Conservation (phyloP, 805 yeast species). For the Schwanniomyces occidentalis region DNA sequence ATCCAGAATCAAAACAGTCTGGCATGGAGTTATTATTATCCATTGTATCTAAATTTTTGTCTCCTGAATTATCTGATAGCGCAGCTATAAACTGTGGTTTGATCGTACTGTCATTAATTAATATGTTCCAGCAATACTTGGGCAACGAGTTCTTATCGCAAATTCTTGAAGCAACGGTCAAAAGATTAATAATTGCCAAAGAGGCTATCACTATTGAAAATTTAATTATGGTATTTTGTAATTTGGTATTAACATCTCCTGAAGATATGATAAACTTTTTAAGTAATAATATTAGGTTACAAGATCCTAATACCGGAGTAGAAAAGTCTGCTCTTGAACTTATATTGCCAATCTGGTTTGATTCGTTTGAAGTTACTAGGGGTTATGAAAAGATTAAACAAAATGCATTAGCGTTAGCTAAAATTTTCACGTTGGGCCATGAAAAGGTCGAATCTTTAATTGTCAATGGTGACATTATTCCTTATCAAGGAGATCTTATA, state of each 20-base stretch:
- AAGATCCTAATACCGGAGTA: constrained; percentile 20
- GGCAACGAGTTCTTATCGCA: constrained; percentile 45
- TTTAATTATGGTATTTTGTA: constrained; percentile 72
- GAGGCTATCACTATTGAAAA: constrained; percentile 77
- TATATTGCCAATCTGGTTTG: constrained; percentile 79
- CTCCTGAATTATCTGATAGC: constrained; percentile 71
- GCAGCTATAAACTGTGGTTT: constrained; percentile 81
- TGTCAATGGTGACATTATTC: constrained; percentile 79
- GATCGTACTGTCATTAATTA: constrained; percentile 59
- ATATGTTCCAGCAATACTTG: constrained; percentile 45
- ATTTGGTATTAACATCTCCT: constrained; percentile 64
- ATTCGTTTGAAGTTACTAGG: constrained; percentile 74
- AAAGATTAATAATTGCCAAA: constrained; percentile 62
- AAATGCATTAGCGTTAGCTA: constrained; percentile 69
- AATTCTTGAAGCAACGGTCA: constrained; percentile 73
- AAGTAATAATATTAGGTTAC: constrained; percentile 32
- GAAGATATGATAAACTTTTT: constrained; percentile 64
- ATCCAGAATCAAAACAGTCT: constrained; percentile 33
- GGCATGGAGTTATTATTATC: constrained; percentile 61
- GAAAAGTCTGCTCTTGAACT: constrained; percentile 47
- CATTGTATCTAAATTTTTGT: constrained; percentile 66
- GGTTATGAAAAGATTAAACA: constrained; percentile 73
- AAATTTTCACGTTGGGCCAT: constrained; percentile 62
- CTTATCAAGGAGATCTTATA: constrained; percentile 62
- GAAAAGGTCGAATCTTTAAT: constrained; percentile 46